Evolutionary conservation across 345 rosid genomes (phyloP), one percentile per base, ranked within the genome.

Genomic region (Clarkia xantiana): DNA sequence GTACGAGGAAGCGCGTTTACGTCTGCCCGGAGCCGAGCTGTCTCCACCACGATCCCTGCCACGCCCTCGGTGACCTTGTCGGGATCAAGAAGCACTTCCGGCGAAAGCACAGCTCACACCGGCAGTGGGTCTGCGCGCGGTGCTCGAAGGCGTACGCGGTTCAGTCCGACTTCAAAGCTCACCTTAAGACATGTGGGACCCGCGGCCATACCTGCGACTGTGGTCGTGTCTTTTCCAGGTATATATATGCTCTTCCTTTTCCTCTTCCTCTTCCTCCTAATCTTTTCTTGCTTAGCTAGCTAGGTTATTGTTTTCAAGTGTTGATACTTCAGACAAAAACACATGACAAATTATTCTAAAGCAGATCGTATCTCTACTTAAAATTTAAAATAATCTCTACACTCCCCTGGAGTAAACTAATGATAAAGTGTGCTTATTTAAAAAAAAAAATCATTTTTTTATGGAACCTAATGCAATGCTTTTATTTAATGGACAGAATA

Each of bases 191-290:
- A 14, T 90, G 97, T 36, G 97, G 97, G 55, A 86, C 93, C 52
- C 49, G 97, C 10, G 97, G 97, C 66, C 97, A 90, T 59, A 86
- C 97, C 18, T 90, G 97, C 52, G 97, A 90, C 58, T 90, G 97
- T 42, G 97, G 97, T 53, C 83, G 94, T 14, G 97, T 90, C 56
- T 90, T 90, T 58, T 90, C 97, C 40, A 90, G 97, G 97, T 90
- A 57, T 43, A 2, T 22, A n/a, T n/a, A 8, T 18, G 39, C 16
- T 7, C 10, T 25, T 25, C 14, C 4, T 3, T 10, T 22, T 15
- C 9, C 34, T n/a, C 44, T 18, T 13, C 47, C 34, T 17, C n/a
- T n/a, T n/a, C n/a, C n/a, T n/a, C n/a, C n/a, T n/a, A n/a, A n/a
- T n/a, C n/a, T n/a, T n/a, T n/a, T n/a, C n/a, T n/a, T n/a, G n/a